phyloP scores from a whole-genome alignment of 345 rosid species.

The Acer negundo region DNA sequence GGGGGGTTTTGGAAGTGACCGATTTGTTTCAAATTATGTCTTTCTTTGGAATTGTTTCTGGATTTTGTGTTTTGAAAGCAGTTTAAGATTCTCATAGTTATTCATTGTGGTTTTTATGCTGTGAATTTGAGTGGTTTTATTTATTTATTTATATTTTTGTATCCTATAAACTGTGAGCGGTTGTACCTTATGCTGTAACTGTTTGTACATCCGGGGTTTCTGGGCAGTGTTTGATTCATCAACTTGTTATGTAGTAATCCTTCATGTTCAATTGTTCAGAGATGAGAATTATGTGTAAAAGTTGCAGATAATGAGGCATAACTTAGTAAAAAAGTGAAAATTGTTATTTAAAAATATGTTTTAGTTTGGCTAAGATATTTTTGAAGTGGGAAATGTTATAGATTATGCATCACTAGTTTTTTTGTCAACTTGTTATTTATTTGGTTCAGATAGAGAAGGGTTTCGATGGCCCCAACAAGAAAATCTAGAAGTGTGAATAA shows the following conservation, averaged over 20 bases:
- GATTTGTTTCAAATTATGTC: slow-evolving; percentile 6
- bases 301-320: background rate
- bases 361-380: background rate
- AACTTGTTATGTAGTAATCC: background rate
- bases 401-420: background rate
- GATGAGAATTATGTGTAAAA: background rate
- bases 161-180: background rate
- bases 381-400: background rate
- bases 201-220: background rate
- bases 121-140: background rate
- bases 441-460: slow-evolving; percentile 30
- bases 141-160: background rate
- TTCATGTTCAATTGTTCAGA: background rate
- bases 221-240: background rate
- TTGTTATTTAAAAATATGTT: too few species aligned
- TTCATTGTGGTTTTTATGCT: background rate
- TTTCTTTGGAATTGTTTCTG: background rate
- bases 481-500: slow-evolving; percentile 79
- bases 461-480: slow-evolving; percentile 71
- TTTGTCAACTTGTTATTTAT: slow-evolving; percentile 11
- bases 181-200: background rate
- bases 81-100: background rate
- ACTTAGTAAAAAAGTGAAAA: background rate
- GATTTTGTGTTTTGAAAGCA: background rate
- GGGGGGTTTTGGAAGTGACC: background rate